A percentile compares a stretch with the other conserved stretches of the same genome.
Evolutionary conservation across 768 basidiomycete species (phyloP).

Genomic region (Naganishia vishniacii): DNA sequence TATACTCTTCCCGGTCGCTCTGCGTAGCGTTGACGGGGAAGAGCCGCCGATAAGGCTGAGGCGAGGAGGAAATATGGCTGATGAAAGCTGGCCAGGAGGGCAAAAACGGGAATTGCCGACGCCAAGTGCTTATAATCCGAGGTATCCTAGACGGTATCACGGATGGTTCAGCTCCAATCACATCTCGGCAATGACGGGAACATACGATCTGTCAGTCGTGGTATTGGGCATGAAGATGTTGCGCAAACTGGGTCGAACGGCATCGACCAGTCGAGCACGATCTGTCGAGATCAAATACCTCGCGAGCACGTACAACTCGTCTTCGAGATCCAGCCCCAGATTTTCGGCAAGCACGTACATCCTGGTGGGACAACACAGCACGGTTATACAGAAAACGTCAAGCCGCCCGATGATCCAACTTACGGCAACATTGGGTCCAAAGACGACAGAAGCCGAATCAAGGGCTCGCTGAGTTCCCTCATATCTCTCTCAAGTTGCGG

Average conservation of each 20-base stretch:
- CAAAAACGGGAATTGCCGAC: constrained; percentile 29
- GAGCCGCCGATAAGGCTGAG: constrained; percentile 66
- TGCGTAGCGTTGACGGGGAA: constrained; percentile 55
- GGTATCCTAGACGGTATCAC: constrained; percentile 40
- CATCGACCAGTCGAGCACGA: constrained; percentile 81
- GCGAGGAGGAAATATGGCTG: constrained; percentile 64
- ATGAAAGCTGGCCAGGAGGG: constrained; percentile 57
- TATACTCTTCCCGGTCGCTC: constrained; percentile 64
- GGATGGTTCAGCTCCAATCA: neutral
- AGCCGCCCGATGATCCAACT: constrained; percentile 25
- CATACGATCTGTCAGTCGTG: constrained; percentile 39
- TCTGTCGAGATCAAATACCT: constrained; percentile 86
- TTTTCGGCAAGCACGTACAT: constrained; percentile 44
- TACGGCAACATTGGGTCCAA: constrained; percentile 44
- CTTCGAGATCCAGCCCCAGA: constrained; percentile 43
- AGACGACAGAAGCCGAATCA: constrained; percentile 49
- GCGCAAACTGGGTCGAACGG: constrained; percentile 69
- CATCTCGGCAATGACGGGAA: constrained; percentile 51
- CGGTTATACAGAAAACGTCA: constrained; percentile 34
- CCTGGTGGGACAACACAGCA: constrained; percentile 25
- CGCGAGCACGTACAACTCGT: constrained; percentile 79
- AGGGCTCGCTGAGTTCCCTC: constrained; percentile 26
- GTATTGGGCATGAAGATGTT: constrained; percentile 67
- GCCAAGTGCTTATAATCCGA: constrained; percentile 51
- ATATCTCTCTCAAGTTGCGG: constrained; percentile 10